A percentile compares a stretch with the other conserved stretches of the same genome.
Evolutionary conservation across 202 grass and related monocot species (phyloP).

Genomic region (Panicum virgatum): DNA sequence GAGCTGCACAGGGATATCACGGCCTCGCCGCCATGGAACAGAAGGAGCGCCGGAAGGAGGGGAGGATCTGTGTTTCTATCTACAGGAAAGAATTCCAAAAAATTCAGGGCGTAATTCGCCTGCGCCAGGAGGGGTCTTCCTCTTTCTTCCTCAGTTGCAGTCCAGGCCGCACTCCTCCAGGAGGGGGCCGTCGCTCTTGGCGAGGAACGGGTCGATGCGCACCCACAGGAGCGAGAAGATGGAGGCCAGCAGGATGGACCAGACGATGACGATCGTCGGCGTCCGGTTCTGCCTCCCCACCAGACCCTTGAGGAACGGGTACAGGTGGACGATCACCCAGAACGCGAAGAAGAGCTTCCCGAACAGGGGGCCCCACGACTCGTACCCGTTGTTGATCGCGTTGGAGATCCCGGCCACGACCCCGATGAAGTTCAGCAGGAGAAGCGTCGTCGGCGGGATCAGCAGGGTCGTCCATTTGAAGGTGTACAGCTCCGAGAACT

Average conservation of each 20-base stretch:
- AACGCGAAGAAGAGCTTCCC: slow-evolving; percentile 93
- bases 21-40: slow-evolving; percentile 40
- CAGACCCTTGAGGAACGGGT: slow-evolving; percentile 93
- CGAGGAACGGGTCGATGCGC: slow-evolving; percentile 71
- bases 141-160: slow-evolving; percentile 54
- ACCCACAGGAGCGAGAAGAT: slow-evolving; percentile 93
- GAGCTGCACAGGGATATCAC: slow-evolving; percentile 34
- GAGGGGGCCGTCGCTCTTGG: slow-evolving; percentile 68
- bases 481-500: slow-evolving; percentile 82
- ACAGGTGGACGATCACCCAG: slow-evolving; percentile 89
- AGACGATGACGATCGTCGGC: slow-evolving; percentile 88
- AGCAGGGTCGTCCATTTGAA: slow-evolving; percentile 92
- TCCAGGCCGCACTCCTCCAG: slow-evolving; percentile 89
- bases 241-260: slow-evolving; percentile 89
- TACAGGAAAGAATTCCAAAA: slow-evolving; percentile 53
- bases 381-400: slow-evolving; percentile 86
- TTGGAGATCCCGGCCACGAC: slow-evolving; percentile 85
- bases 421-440: slow-evolving; percentile 87
- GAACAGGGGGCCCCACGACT: slow-evolving; percentile 86
- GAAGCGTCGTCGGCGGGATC: slow-evolving; percentile 72
- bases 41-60: slow-evolving; percentile 7
- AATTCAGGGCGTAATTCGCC: slow-evolving; percentile 27
- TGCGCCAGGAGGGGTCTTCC: slow-evolving; percentile 22
- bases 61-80: slow-evolving; percentile 53
- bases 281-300: slow-evolving; percentile 89